Evolutionary conservation across 495 filamentous ascomycete species (phyloP).

Genomic region (Podospora fimiseda): DNA sequence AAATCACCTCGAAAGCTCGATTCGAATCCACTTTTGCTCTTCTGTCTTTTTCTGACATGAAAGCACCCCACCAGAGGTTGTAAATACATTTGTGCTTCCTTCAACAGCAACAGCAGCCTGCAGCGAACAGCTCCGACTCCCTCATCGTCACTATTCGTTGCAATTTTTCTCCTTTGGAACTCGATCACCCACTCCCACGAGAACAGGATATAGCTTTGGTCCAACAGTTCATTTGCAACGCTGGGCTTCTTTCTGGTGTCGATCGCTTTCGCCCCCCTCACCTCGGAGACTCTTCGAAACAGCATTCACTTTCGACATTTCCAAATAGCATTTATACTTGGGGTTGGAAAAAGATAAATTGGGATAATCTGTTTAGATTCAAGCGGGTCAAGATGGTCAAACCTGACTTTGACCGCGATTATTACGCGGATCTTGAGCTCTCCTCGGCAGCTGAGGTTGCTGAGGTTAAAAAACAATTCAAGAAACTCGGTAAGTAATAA

Average conservation of each 20-base stretch:
- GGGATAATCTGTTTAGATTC: not conserved
- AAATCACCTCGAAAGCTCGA: not conserved
- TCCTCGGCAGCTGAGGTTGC: conserved; percentile 52
- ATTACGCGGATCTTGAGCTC: conserved; percentile 80
- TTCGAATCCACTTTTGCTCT: not conserved
- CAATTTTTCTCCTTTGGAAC: not conserved
- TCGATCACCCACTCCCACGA: conserved; percentile 8
- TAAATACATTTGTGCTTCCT: not conserved
- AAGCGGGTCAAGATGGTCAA: conserved; percentile 60
- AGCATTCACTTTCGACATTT: not conserved
- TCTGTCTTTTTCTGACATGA: not conserved
- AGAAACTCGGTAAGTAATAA: conserved; percentile 60
- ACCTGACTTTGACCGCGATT: conserved; percentile 65
- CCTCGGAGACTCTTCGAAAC: not conserved
- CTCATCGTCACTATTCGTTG: not conserved
- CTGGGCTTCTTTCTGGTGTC: not conserved
- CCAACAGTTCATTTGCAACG: not conserved
- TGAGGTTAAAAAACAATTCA: conserved; percentile 82
- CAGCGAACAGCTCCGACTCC: not conserved
- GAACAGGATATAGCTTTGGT: not conserved
- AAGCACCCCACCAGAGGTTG: not conserved
- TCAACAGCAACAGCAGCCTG: not conserved
- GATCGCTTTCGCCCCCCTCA: not conserved
- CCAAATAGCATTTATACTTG: not conserved
- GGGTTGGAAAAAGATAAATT: conserved; percentile 1